Conservation (phyloP, 495 filamentous ascomycete genomes). For the Xylaria sp. region DNA sequence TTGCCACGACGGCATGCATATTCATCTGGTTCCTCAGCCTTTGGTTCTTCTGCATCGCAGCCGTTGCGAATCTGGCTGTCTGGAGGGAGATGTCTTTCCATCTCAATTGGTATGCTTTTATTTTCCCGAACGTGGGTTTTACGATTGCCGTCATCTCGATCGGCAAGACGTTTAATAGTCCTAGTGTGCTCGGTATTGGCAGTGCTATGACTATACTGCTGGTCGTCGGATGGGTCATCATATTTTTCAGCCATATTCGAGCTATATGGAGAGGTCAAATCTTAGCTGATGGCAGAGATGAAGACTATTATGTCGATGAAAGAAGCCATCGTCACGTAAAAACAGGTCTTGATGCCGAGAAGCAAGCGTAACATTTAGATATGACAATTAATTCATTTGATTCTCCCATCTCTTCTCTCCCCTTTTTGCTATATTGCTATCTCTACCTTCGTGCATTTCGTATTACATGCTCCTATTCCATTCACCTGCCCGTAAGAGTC, state of each 20-base stretch:
- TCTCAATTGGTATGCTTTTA: constrained; percentile 63
- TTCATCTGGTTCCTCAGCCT: constrained; percentile 74
- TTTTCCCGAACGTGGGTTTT: constrained; percentile 68
- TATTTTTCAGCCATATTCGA: constrained; percentile 58
- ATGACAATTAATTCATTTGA: neutral
- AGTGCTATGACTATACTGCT: constrained; percentile 62
- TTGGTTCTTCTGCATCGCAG: constrained; percentile 73
- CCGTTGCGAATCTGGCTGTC: constrained; percentile 58
- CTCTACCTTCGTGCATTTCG: neutral
- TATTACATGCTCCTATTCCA: neutral
- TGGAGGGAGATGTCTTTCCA: constrained; percentile 61
- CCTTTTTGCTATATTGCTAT: neutral
- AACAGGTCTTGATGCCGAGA: constrained; percentile 30
- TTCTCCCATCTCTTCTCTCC: neutral
- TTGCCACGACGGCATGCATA: constrained; percentile 53
- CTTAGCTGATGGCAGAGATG: constrained; percentile 68
- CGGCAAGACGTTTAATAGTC: constrained; percentile 50
- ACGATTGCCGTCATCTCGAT: constrained; percentile 56
- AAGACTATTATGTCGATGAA: constrained; percentile 54
- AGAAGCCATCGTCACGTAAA: constrained; percentile 36
- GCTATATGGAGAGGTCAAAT: constrained; percentile 64
- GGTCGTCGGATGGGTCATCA: constrained; percentile 64
- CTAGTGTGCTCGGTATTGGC: constrained; percentile 52
- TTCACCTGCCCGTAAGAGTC: too few species aligned
- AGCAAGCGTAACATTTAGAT: constrained; percentile 28